A percentile compares a stretch with the other conserved stretches of the same genome.
These are phyloP conservation scores for Sungouiozyma intestinalis DNA, from an alignment of 805 yeast genomes.

Conservation along the genomic window DNA sequence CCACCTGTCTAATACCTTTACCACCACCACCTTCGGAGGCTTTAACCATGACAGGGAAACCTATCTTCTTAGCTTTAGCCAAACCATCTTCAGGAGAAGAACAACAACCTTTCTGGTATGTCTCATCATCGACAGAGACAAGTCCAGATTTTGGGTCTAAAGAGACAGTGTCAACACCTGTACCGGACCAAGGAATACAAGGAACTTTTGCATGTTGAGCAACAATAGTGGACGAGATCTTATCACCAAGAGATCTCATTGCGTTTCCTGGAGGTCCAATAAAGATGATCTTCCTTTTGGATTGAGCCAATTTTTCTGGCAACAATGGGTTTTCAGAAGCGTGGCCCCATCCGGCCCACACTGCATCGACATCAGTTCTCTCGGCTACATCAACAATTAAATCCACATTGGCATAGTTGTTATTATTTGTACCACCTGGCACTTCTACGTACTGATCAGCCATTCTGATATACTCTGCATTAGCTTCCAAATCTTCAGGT, in stretches of 20 bases:
- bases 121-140: slow-evolving; percentile 79
- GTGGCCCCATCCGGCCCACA: slow-evolving; percentile 99
- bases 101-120: slow-evolving; percentile 85
- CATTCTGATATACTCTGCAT: slow-evolving; percentile 97
- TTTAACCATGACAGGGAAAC: slow-evolving; percentile 97
- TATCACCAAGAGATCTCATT: slow-evolving; percentile 99
- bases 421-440: slow-evolving; percentile 98
- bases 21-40: slow-evolving; percentile 99
- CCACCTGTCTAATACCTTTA: slow-evolving; percentile 97
- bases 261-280: slow-evolving; percentile 99
- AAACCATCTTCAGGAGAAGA: slow-evolving; percentile 81
- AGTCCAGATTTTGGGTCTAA: slow-evolving; percentile 60
- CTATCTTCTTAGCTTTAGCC: slow-evolving; percentile 71
- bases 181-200: slow-evolving; percentile 99
- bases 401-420: slow-evolving; percentile 96
- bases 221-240: slow-evolving; percentile 93
- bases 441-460: slow-evolving; percentile 98
- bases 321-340: slow-evolving; percentile 96
- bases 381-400: slow-evolving; percentile 95
- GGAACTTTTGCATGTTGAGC: slow-evolving; percentile 99
- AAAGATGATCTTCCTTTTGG: slow-evolving; percentile 80
- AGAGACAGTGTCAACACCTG: slow-evolving; percentile 80
- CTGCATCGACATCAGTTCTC: slow-evolving; percentile 93
- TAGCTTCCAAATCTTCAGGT: slow-evolving; percentile 96
- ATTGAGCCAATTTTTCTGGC: slow-evolving; percentile 91